Base-by-base conservation (phyloP, 1,139 yeast genomes). In the Hyphopichia burtonii region DNA sequence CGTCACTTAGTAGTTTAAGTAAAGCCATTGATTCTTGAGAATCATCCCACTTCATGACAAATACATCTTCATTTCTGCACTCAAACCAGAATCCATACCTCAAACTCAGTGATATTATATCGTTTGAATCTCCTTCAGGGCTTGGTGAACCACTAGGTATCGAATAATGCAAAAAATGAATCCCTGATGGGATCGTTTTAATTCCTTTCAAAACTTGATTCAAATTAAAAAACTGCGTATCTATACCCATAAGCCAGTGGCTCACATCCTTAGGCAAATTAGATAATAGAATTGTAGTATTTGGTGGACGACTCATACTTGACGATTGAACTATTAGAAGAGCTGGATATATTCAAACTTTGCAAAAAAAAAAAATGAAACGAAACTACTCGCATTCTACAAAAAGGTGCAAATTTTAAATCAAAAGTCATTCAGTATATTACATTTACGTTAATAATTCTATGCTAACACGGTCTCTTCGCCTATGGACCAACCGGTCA, bases 41-140 rank as follows among this genome's bases (percentile, higher is more conserved):
- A 11, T 7, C 14, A 19, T 38, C 37, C 41, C 56, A 51, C 34
- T 40, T 20, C 14, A 58, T 22, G 10, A 52, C 41, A 9, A 54
- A 38, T 7, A 63, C 55, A 12, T 56, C 60, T 18, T 55, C 54
- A 2, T 55, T 56, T 3, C 36, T 33, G 34, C 59, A 52, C 18
- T 50, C 49, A 34, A 65, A 46, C 69, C 69, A 65, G 37, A 49
- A 41, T 3, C 69, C 69, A 41, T 54, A 52, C 34, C 70, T 53
- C 32, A 62, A 44, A 35, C 56, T 51, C 18, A 43, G 40, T 4
- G 41, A 18, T 1, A 41, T 32, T 3, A 25, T 11, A 11, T 33
- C 36, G 14, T 27, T 33, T 17, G 30, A 4, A 9, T 48, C 38
- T 7, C 42, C 19, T 10, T 35, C 14, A 16, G 39, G 41, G 12